These are phyloP conservation scores for Aspergillus asperescens DNA, from an alignment of 495 filamentous ascomycete genomes.

Conservation along the genomic window DNA sequence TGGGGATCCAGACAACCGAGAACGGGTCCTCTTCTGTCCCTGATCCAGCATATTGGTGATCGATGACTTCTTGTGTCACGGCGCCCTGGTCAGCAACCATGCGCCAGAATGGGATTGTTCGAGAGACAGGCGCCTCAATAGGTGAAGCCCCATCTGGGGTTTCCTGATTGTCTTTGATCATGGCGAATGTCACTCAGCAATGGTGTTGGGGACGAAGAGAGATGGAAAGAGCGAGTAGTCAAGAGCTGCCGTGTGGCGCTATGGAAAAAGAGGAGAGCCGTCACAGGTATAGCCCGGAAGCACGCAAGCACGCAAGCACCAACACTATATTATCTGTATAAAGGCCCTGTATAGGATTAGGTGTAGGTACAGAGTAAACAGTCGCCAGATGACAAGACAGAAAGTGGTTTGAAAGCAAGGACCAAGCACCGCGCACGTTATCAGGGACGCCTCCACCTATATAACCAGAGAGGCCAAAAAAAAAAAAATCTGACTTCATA, in stretches of 20 bases:
- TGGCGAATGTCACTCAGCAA: constrained; percentile 12
- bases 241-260: too few species aligned
- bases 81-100: constrained; percentile 49
- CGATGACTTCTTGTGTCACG: constrained; percentile 51
- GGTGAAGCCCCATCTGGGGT: constrained; percentile 26
- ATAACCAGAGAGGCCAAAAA: background rate
- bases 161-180: constrained; percentile 26
- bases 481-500: constrained; percentile 8
- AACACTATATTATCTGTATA: background rate
- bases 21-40: constrained; percentile 74
- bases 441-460: constrained; percentile 5
- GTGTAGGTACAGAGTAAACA: too few species aligned
- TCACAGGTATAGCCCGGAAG: too few species aligned
- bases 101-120: constrained; percentile 41
- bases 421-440: background rate
- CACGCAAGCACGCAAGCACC: background rate
- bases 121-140: constrained; percentile 28
- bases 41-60: constrained; percentile 57
- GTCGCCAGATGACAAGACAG: too few species aligned
- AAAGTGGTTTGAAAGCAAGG: background rate
- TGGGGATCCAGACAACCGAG: constrained; percentile 64
- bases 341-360: too few species aligned
- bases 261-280: too few species aligned
- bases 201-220: background rate
- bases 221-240: background rate